A percentile compares a stretch with the other conserved stretches of the same genome.
Conservation (phyloP, 106 monocot species). For the Cymbidium sinense region DNA sequence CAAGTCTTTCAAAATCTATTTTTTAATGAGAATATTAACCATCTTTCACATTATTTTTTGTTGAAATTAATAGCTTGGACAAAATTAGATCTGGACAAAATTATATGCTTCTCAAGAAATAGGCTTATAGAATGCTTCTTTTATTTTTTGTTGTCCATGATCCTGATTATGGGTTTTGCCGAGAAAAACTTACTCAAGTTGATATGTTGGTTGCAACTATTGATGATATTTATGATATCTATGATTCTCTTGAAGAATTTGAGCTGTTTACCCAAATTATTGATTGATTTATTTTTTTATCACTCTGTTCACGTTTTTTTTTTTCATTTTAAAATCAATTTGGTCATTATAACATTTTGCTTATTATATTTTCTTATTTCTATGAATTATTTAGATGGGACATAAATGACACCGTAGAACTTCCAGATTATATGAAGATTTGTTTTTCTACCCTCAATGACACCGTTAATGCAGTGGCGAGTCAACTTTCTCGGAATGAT, state of each 20-base stretch:
- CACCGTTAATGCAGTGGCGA: constrained; percentile 23
- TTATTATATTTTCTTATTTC: neutral
- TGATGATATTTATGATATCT: constrained; percentile 44
- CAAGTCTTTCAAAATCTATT: no score
- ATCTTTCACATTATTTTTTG: neutral
- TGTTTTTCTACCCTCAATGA: constrained; percentile 18
- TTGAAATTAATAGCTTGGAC: constrained; percentile 20
- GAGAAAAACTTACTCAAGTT: constrained; percentile 32
- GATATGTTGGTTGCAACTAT: constrained; percentile 14
- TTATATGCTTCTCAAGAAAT: constrained; percentile 39
- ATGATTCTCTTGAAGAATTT: constrained; percentile 44
- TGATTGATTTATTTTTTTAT: constrained; percentile 12
- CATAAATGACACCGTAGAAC: constrained; percentile 18
- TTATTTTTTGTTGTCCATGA: constrained; percentile 14
- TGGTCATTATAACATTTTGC: no score
- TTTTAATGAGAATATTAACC: no score
- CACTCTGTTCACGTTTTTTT: neutral
- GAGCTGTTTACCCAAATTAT: constrained; percentile 31
- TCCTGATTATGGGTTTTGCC: constrained; percentile 18
- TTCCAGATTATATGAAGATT: constrained; percentile 41
- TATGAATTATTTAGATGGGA: constrained; percentile 29
- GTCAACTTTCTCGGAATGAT: constrained; percentile 5
- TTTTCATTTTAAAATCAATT: neutral
- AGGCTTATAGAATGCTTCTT: constrained; percentile 34
- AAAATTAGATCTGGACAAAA: constrained; percentile 18